Conservation (phyloP, 495 filamentous ascomycete species). For the Chaetomium fimeti region DNA sequence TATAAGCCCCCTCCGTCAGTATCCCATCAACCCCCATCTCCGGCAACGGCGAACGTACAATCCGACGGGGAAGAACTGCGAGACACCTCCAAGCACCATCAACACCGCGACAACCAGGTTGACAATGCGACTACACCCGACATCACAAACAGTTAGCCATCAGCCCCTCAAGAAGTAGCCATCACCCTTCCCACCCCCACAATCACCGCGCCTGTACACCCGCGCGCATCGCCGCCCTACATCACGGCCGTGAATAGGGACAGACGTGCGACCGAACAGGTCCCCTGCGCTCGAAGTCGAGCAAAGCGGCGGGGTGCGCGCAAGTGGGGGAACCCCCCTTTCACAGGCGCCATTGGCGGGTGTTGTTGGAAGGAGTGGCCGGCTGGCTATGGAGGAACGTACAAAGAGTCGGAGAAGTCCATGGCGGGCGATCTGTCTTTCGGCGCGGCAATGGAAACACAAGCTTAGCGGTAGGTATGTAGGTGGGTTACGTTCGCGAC, state of each 20-base stretch:
- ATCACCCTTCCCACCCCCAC: background rate
- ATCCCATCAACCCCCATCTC: background rate
- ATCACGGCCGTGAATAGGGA: background rate
- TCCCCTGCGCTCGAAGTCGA: too few relatives aligned
- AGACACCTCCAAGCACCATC: constrained; percentile 87
- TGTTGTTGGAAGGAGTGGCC: too few relatives aligned
- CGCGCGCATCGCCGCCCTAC: background rate
- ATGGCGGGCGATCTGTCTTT: constrained; percentile 10
- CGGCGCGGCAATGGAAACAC: background rate
- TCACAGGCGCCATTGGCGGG: too few relatives aligned
- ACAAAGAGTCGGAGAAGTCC: constrained; percentile 38
- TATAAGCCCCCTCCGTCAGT: constrained; percentile 30
- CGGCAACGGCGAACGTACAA: constrained; percentile 48
- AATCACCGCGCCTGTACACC: background rate
- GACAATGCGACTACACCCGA: constrained; percentile 71
- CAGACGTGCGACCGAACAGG: too few relatives aligned
- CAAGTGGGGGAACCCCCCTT: too few relatives aligned
- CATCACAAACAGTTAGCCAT: constrained; percentile 23
- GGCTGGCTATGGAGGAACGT: constrained; percentile 6
- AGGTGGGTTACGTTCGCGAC: too few relatives aligned
- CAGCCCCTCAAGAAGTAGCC: background rate
- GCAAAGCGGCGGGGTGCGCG: too few relatives aligned
- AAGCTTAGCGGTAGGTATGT: too few relatives aligned
- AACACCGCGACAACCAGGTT: constrained; percentile 85
- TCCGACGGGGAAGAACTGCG: constrained; percentile 70